Percentiles rank a stretch among this genome's conserved stretches.
phyloP scores from a whole-genome alignment of 2,329 filamentous ascomycete species.

The Botrytis medusae region DNA sequence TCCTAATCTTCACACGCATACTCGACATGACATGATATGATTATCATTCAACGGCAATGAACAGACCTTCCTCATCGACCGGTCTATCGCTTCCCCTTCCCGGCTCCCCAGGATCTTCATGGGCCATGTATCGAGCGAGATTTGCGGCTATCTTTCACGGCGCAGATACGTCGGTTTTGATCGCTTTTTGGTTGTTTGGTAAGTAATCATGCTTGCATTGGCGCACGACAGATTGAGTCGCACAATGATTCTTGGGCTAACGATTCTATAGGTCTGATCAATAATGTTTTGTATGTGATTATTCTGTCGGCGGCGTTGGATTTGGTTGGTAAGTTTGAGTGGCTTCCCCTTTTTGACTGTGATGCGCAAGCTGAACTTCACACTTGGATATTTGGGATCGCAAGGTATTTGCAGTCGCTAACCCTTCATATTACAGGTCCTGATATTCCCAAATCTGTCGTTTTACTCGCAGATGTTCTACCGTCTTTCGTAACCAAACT shows the following conservation, averaged over 20 bases:
- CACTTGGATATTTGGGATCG: not conserved
- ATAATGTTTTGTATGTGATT: conserved; percentile 97
- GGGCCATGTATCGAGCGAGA: conserved; percentile 70
- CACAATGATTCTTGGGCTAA: not conserved
- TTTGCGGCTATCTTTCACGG: conserved; percentile 63
- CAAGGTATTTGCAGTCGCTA: not conserved
- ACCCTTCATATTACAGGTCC: conserved; percentile 48
- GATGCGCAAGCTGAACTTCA: not conserved
- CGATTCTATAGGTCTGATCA: conserved; percentile 69
- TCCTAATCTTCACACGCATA: not conserved
- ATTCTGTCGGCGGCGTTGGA: conserved; percentile 94
- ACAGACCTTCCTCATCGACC: conserved; percentile 33
- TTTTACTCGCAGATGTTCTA: conserved; percentile 88
- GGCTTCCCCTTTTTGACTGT: not conserved
- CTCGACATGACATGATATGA: not conserved
- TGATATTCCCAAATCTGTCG: conserved; percentile 80
- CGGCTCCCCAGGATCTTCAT: conserved; percentile 62
- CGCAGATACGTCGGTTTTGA: conserved; percentile 67
- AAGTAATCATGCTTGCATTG: conserved; percentile 33
- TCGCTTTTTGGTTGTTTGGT: conserved; percentile 96
- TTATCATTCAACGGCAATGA: conserved; percentile 24
- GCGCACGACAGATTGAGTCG: not conserved
- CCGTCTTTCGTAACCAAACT: conserved; percentile 89
- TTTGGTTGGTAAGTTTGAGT: conserved; percentile 61
- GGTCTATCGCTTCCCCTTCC: conserved; percentile 54